Conservation (phyloP, 495 filamentous ascomycete genomes). For the Podospora appendiculata region DNA sequence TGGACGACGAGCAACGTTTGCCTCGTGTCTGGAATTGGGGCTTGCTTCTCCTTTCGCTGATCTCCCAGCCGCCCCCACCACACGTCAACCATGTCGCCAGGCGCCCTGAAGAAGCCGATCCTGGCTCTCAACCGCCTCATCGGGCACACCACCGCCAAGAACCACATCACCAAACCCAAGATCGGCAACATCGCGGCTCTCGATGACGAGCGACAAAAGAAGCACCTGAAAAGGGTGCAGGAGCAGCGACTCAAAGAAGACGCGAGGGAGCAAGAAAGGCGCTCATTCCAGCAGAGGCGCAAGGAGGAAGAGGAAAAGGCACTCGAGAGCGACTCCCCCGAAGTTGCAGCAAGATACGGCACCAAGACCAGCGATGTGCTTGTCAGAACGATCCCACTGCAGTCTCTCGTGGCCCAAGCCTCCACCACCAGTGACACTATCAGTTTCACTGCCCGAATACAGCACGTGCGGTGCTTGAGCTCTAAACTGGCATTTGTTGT, state of each 20-base stretch:
- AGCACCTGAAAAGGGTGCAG: slow-evolving; percentile 38
- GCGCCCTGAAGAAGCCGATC: slow-evolving; percentile 31
- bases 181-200: slow-evolving; percentile 42
- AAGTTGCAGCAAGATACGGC: slow-evolving; percentile 56
- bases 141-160: slow-evolving; percentile 35
- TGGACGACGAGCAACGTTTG: not conserved
- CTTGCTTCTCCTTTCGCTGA: not conserved
- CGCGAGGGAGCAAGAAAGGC: slow-evolving; percentile 44
- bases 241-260: slow-evolving; percentile 43
- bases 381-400: slow-evolving; percentile 16
- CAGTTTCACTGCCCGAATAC: slow-evolving; percentile 74
- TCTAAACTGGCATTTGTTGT: slow-evolving; percentile 84
- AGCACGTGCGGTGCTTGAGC: slow-evolving; percentile 78
- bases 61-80: not conserved
- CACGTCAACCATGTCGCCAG: slow-evolving; percentile 23
- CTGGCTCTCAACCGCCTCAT: slow-evolving; percentile 36
- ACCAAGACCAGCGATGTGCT: slow-evolving; percentile 31
- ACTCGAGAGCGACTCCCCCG: slow-evolving; percentile 37
- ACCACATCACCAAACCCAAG: slow-evolving; percentile 36
- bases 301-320: slow-evolving; percentile 37
- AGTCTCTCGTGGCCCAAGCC: slow-evolving; percentile 13
- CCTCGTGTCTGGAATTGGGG: no score
- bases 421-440: slow-evolving; percentile 54
- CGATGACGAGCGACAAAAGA: slow-evolving; percentile 38
- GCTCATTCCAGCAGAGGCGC: slow-evolving; percentile 40